Percentiles rank a stretch among this genome's conserved stretches.
These are phyloP conservation scores for Kalmanozyma brasiliensis DNA, from an alignment of 1,284 basidiomycete species.

Conservation along the genomic window DNA sequence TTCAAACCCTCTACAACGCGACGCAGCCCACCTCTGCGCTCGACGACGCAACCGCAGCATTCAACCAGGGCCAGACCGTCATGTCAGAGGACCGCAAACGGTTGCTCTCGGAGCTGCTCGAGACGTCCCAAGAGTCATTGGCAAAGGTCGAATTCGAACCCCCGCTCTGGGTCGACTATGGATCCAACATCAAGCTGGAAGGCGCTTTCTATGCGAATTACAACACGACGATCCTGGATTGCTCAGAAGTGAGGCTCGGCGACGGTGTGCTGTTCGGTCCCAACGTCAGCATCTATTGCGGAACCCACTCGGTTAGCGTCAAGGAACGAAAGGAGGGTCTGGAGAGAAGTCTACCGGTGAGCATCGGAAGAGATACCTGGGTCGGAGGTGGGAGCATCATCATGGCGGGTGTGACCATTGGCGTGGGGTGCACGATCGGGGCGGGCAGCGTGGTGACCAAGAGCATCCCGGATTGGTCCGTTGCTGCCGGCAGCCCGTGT, in stretches of 20 bases:
- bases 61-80: conserved; percentile 27
- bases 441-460: conserved; percentile 71
- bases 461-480: conserved; percentile 68
- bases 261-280: conserved; percentile 58
- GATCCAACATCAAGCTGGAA: conserved; percentile 59
- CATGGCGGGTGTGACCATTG: conserved; percentile 70
- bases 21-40: conserved; percentile 37
- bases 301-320: conserved; percentile 51
- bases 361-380: conserved; percentile 55
- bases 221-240: conserved; percentile 58
- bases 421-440: conserved; percentile 70
- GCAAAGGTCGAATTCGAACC: conserved; percentile 37
- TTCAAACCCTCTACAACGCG: conserved; percentile 43
- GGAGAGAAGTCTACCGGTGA: conserved; percentile 55
- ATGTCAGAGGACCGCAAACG: conserved; percentile 36
- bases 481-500: conserved; percentile 71
- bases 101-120: conserved; percentile 30
- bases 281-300: conserved; percentile 57
- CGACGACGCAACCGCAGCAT: conserved; percentile 8
- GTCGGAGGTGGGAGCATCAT: conserved; percentile 70
- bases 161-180: conserved; percentile 54
- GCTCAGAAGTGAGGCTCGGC: conserved; percentile 50
- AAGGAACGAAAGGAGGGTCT: conserved; percentile 50
- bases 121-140: conserved; percentile 6
- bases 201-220: conserved; percentile 60